These are phyloP conservation scores for Leishmania turanica DNA, from an alignment of 208 protist genomes.

Conservation along the genomic window DNA sequence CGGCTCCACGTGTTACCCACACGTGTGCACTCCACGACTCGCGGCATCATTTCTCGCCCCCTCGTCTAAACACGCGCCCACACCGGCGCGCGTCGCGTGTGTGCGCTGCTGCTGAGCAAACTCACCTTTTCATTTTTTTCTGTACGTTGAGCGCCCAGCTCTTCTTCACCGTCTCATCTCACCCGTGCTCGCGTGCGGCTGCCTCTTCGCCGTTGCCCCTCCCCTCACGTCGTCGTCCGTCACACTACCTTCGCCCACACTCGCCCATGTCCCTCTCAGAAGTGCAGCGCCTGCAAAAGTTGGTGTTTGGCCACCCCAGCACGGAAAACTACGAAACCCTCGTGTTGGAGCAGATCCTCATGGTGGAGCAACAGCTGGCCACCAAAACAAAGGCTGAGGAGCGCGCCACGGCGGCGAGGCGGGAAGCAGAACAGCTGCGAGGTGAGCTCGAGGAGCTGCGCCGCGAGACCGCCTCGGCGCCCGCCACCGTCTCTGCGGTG, in stretches of 20 bases:
- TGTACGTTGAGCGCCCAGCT: not conserved
- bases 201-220: no score
- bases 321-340: constrained; percentile 31
- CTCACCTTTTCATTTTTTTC: not conserved
- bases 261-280: constrained; percentile 37
- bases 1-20: not conserved
- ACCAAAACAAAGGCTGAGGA: constrained; percentile 10
- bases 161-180: not conserved
- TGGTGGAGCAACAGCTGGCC: constrained; percentile 26
- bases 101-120: not conserved
- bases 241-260: not conserved
- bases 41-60: not conserved
- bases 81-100: no score
- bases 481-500: not conserved
- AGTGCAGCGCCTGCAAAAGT: constrained; percentile 25
- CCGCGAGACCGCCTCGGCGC: constrained; percentile 17
- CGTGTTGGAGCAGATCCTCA: constrained; percentile 34
- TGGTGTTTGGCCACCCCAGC: constrained; percentile 24
- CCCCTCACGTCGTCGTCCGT: not conserved
- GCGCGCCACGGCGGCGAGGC: constrained; percentile 11
- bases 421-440: constrained; percentile 1
- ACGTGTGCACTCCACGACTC: not conserved
- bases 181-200: not conserved
- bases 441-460: constrained; percentile 23
- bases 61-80: not conserved